These are phyloP conservation scores for Aspergillus costaricaensis DNA, from an alignment of 2,329 filamentous ascomycete genomes.

Conservation along the genomic window DNA sequence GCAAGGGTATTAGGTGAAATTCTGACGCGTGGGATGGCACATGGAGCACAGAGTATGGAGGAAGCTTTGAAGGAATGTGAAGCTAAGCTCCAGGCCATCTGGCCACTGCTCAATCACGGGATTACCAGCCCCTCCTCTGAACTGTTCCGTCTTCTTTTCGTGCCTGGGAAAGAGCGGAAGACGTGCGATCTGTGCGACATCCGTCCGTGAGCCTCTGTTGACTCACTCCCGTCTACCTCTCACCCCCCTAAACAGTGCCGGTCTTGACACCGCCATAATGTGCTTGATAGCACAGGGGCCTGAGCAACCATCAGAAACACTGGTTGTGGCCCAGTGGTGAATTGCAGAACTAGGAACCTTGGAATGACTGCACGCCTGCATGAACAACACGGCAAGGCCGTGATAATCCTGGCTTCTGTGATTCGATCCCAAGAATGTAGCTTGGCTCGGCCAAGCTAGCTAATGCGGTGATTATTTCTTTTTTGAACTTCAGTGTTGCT, in stretches of 20 bases:
- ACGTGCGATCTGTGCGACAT: conserved; percentile 5
- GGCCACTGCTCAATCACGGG: not conserved
- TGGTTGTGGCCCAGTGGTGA: not conserved
- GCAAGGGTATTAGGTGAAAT: not conserved
- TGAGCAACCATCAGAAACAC: not conserved
- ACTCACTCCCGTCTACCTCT: not conserved
- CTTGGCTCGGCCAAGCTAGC: conserved; percentile 12
- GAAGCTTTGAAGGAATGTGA: not conserved
- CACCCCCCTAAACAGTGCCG: not conserved
- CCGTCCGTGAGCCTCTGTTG: not conserved
- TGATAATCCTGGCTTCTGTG: conserved; percentile 6
- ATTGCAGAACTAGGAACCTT: conserved; percentile 1
- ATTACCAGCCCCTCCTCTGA: not conserved
- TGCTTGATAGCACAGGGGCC: not conserved
- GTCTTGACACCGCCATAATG: conserved; percentile 4
- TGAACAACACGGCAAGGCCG: not conserved
- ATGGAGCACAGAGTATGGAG: not conserved
- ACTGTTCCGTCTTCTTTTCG: not conserved
- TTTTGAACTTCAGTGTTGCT: conserved; percentile 12
- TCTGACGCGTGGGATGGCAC: not conserved
- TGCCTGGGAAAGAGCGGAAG: not conserved
- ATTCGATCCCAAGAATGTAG: conserved; percentile 3
- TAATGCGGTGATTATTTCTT: conserved; percentile 11
- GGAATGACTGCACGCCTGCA: not conserved
- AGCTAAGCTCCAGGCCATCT: not conserved